Evolutionary conservation across 441 rosid genomes (phyloP).

Genomic region (Euphorbia schlechtendalii): DNA sequence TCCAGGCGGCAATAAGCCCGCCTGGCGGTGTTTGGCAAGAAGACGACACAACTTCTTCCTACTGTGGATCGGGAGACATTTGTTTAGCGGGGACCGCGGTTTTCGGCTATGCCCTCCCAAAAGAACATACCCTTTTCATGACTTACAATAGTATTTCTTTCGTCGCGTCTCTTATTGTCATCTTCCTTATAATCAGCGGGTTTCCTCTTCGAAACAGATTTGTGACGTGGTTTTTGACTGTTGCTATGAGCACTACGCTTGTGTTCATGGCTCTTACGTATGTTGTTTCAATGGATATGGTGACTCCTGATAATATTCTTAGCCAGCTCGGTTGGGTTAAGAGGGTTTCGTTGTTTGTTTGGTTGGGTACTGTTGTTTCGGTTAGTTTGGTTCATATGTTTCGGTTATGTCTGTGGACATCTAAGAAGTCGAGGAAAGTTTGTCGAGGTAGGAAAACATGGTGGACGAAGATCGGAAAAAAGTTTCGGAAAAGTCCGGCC

Average conservation of each 20-base stretch:
- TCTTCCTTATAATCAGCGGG: conserved; percentile 6
- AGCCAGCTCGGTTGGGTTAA: not conserved
- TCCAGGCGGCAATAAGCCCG: conserved; percentile 29
- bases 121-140: not conserved
- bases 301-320: not conserved
- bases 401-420: not conserved
- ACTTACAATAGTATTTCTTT: not conserved
- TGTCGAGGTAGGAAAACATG: not conserved
- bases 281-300: too few species aligned
- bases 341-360: not conserved
- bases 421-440: not conserved
- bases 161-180: conserved; percentile 1
- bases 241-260: not conserved
- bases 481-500: too few species aligned
- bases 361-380: not conserved
- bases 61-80: not conserved
- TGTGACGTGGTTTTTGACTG: not conserved
- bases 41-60: not conserved
- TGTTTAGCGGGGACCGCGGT: conserved; percentile 27
- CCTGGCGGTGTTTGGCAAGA: conserved; percentile 36
- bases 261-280: too few species aligned
- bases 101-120: not conserved
- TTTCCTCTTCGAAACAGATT: conserved; percentile 3
- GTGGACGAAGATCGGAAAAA: not conserved
- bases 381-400: not conserved